Evolutionary conservation across 768 basidiomycete species (phyloP).

Genomic region (Kwoniella heveanensis): DNA sequence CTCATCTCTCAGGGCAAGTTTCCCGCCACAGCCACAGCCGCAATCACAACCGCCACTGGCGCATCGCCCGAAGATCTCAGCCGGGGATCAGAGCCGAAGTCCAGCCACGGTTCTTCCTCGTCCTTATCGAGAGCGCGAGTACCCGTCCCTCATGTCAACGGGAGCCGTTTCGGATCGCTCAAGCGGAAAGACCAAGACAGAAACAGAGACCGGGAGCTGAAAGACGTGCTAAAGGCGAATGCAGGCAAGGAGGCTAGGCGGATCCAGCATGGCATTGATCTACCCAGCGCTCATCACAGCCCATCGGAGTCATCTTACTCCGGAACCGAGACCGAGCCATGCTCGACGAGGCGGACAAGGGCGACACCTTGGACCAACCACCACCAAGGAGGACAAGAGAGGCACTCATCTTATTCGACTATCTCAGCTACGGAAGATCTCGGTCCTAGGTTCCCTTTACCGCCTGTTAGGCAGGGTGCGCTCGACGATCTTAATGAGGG

Average conservation of each 20-base stretch:
- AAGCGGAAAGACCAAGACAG: neutral
- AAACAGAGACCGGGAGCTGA: no score
- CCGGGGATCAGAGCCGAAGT: neutral
- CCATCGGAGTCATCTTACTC: neutral
- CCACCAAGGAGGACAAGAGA: neutral
- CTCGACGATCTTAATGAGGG: neutral
- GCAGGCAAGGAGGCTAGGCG: neutral
- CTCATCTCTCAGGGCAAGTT: neutral
- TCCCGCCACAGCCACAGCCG: neutral
- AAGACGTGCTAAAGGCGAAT: neutral
- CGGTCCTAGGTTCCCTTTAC: slow-evolving; percentile 38
- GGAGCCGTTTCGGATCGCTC: neutral
- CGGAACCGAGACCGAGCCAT: neutral
- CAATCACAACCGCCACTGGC: neutral
- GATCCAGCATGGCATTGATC: neutral
- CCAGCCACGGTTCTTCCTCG: neutral
- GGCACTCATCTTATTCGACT: slow-evolving; percentile 19
- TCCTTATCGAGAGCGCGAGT: neutral
- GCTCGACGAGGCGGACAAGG: neutral
- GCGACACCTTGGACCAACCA: neutral
- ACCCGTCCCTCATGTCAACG: neutral
- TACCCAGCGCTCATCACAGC: no score
- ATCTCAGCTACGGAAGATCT: slow-evolving; percentile 30
- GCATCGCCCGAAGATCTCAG: neutral
- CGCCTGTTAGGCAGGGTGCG: slow-evolving; percentile 16